Evolutionary conservation across 352 stramenopile genomes (phyloP).

Genomic region (Phytophthora lateralis): DNA sequence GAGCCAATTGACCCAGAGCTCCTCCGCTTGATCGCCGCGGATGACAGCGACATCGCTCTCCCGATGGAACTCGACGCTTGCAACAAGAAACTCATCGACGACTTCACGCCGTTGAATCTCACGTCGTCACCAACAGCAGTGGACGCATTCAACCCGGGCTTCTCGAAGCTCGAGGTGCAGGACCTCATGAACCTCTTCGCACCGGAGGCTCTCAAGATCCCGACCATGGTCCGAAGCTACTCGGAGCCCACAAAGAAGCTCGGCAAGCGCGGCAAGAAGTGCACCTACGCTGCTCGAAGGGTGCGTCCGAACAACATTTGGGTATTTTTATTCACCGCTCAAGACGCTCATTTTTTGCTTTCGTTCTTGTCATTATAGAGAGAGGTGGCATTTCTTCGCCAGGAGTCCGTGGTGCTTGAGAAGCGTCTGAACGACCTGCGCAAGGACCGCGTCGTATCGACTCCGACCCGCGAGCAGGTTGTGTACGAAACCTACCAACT

Average conservation of each 20-base stretch:
- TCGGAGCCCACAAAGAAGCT: conserved; percentile 39
- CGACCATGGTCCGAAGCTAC: conserved; percentile 26
- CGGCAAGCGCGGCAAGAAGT: conserved; percentile 55
- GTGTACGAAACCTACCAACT: conserved; percentile 37
- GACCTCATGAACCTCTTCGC: conserved; percentile 46
- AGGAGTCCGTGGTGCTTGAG: conserved; percentile 43
- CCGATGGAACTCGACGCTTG: conserved; percentile 14
- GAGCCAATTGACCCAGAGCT: conserved; percentile 45
- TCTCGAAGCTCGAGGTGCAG: conserved; percentile 42
- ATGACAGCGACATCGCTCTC: conserved; percentile 17
- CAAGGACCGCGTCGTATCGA: conserved; percentile 12
- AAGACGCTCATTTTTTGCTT: conserved; percentile 19
- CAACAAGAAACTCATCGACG: conserved; percentile 28
- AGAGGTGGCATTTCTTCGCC: conserved; percentile 50
- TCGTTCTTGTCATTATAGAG: conserved; percentile 28
- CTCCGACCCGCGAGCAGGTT: conserved; percentile 24
- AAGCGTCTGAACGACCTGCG: conserved; percentile 41
- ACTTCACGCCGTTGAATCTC: conserved; percentile 42
- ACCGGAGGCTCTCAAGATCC: conserved; percentile 26
- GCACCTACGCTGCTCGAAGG: conserved; percentile 62
- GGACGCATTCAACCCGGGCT: conserved; percentile 38
- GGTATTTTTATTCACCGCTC: not conserved
- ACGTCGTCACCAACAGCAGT: conserved; percentile 42
- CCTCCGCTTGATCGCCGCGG: conserved; percentile 37
- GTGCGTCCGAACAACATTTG: conserved; percentile 23